Evolutionary conservation across 257 asterid genomes (phyloP).

Genomic region (Rauvolfia tetraphylla): DNA sequence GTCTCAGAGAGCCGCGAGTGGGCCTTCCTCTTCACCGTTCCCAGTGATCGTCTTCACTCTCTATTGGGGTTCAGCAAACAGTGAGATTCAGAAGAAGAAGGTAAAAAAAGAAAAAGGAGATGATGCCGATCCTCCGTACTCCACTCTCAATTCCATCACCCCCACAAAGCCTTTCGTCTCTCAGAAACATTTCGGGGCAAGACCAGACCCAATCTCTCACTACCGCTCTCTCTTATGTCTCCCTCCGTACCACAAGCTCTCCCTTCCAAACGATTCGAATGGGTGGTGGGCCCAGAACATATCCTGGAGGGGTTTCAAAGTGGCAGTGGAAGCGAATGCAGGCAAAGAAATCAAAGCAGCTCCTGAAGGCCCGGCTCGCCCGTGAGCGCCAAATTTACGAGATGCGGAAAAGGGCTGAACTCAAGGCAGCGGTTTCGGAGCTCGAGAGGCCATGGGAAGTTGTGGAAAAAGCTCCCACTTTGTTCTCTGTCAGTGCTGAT

Average conservation of each 20-base stretch:
- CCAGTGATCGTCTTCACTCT: slow-evolving; percentile 5
- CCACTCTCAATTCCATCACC: slow-evolving; percentile 35
- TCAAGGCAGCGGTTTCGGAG: slow-evolving; percentile 85
- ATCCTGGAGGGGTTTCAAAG: slow-evolving; percentile 93
- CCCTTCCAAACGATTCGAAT: slow-evolving; percentile 53
- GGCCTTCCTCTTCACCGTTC: no score
- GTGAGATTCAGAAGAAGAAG: not conserved
- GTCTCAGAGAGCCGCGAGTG: not conserved
- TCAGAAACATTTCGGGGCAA: slow-evolving; percentile 31
- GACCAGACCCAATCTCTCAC: slow-evolving; percentile 29
- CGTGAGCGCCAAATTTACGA: slow-evolving; percentile 91
- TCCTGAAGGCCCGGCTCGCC: slow-evolving; percentile 76
- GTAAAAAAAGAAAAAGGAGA: not conserved
- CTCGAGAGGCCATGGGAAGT: slow-evolving; percentile 97
- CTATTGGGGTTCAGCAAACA: not conserved
- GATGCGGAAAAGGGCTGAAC: slow-evolving; percentile 95
- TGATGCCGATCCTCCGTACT: slow-evolving; percentile 37
- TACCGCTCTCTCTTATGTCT: slow-evolving; percentile 36
- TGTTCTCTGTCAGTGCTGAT: slow-evolving; percentile 88
- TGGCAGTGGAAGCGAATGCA: slow-evolving; percentile 99
- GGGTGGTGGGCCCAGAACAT: slow-evolving; percentile 99
- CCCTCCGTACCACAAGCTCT: slow-evolving; percentile 26
- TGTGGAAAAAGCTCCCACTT: slow-evolving; percentile 73
- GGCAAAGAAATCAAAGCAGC: slow-evolving; percentile 79
- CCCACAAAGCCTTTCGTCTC: slow-evolving; percentile 39